These are phyloP conservation scores for Adansonia madagascariensis DNA, from an alignment of 441 rosid genomes.

Conservation along the genomic window DNA sequence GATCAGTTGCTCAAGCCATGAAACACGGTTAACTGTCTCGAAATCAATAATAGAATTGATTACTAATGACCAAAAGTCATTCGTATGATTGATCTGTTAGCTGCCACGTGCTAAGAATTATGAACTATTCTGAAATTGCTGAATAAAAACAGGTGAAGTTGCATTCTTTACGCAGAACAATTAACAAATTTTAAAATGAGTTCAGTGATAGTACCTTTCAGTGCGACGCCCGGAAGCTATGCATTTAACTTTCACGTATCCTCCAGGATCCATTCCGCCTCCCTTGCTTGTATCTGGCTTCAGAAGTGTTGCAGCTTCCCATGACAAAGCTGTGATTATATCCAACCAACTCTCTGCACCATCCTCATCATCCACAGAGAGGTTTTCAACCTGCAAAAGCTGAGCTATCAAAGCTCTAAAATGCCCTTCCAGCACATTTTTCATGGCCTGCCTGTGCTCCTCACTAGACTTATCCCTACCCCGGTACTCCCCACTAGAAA, in stretches of 20 bases:
- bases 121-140: constrained; percentile 3
- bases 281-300: constrained; percentile 76
- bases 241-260: constrained; percentile 81
- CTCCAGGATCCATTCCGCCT: constrained; percentile 88
- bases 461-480: constrained; percentile 55
- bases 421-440: constrained; percentile 76
- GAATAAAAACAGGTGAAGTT: constrained; percentile 11
- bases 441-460: constrained; percentile 60
- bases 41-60: constrained; percentile 1
- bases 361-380: constrained; percentile 53
- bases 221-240: constrained; percentile 64
- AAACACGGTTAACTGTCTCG: background rate
- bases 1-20: background rate
- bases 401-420: constrained; percentile 81
- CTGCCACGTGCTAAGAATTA: constrained; percentile 12
- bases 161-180: background rate
- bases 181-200: constrained; percentile 23
- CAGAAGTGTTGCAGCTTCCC: constrained; percentile 81
- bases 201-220: constrained; percentile 55
- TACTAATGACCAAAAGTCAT: constrained; percentile 12
- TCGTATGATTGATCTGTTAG: constrained; percentile 10
- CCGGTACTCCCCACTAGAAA: constrained; percentile 61
- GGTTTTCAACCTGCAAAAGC: constrained; percentile 72
- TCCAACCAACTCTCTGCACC: constrained; percentile 68
- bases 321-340: constrained; percentile 68